Evolutionary conservation across 768 basidiomycete species (phyloP).

Genomic region (Boletus barrowsii): DNA sequence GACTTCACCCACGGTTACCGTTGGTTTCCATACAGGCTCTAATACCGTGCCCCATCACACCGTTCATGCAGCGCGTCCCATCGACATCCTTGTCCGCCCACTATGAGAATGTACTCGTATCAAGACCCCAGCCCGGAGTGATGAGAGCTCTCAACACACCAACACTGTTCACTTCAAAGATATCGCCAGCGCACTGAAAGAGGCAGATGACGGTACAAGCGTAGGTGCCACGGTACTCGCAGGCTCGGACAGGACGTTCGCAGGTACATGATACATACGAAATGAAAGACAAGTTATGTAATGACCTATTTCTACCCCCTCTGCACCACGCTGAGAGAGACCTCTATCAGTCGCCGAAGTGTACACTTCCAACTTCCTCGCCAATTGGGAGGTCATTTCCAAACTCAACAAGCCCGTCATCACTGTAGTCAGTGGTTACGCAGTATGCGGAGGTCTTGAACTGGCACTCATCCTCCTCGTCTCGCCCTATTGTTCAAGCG

Average conservation of each 20-base stretch:
- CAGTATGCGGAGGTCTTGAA: no score
- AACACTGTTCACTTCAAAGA: conserved; percentile 76
- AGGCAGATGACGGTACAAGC: conserved; percentile 65
- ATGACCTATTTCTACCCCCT: conserved; percentile 20
- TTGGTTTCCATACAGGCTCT: no score
- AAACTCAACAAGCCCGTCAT: conserved; percentile 88
- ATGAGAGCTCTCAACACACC: conserved; percentile 72
- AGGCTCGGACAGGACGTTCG: conserved; percentile 90
- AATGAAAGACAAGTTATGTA: conserved; percentile 96
- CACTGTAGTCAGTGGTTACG: conserved; percentile 93
- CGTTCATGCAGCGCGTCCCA: conserved; percentile 1
- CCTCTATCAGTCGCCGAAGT: conserved; percentile 67
- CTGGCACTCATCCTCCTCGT: no score
- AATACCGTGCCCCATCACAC: conserved; percentile 1
- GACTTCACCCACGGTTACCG: no score
- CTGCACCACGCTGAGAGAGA: neutral
- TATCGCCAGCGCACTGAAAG: conserved; percentile 72
- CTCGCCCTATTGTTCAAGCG: no score
- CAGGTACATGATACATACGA: conserved; percentile 65
- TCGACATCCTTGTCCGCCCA: conserved; percentile 31
- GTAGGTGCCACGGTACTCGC: conserved; percentile 89
- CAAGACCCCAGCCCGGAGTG: conserved; percentile 66
- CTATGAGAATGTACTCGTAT: conserved; percentile 68
- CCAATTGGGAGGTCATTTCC: conserved; percentile 75
- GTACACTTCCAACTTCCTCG: conserved; percentile 82